These are phyloP conservation scores for Rubus parviflorus DNA, from an alignment of 306 rosid genomes.

Conservation along the genomic window DNA sequence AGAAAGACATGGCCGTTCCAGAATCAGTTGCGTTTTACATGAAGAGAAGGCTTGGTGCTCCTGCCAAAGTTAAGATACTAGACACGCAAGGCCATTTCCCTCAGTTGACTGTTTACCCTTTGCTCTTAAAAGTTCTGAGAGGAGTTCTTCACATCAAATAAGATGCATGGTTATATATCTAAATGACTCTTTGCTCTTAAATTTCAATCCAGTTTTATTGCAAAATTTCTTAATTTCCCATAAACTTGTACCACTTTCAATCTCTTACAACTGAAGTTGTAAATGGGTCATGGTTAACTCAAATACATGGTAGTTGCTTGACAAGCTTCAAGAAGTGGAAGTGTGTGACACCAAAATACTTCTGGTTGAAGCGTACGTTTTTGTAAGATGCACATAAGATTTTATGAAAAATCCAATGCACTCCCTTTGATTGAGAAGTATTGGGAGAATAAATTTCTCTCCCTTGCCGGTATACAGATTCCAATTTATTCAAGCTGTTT, in stretches of 20 bases:
- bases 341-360: no score
- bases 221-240: neutral
- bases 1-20: slow-evolving; percentile 35
- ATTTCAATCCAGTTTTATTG: neutral
- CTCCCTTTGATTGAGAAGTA: no score
- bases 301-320: neutral
- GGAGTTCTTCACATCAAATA: slow-evolving; percentile 1
- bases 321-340: neutral
- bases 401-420: no score
- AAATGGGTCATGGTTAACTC: neutral
- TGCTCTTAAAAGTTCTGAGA: slow-evolving; percentile 34
- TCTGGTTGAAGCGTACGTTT: no score
- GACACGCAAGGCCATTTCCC: slow-evolving; percentile 49
- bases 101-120: slow-evolving; percentile 41
- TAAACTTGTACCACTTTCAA: neutral
- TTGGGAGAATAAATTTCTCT: no score
- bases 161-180: neutral
- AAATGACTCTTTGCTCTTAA: neutral
- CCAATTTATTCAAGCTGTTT: no score
- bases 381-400: no score
- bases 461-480: no score
- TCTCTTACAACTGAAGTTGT: neutral
- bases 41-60: slow-evolving; percentile 29
- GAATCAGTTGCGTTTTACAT: slow-evolving; percentile 40
- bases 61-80: slow-evolving; percentile 34